Evolutionary conservation across 2,329 filamentous ascomycete genomes (phyloP).

Genomic region (Fusarium decemcellulare): DNA sequence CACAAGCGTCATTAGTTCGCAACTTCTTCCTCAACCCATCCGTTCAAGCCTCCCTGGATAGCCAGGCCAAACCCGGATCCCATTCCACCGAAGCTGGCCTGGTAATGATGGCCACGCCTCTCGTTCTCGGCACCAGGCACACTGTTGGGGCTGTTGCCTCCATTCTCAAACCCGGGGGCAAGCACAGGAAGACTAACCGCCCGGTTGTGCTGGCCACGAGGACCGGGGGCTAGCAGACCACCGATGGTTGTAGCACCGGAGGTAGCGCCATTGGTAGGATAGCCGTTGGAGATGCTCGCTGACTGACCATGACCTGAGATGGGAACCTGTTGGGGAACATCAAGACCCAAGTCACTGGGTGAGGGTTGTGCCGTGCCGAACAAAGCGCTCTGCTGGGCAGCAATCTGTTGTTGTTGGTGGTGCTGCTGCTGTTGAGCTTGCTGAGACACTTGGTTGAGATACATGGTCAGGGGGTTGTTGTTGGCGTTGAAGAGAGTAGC

Average conservation of each 20-base stretch:
- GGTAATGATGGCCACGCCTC: slow-evolving; percentile 76
- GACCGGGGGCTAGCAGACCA: slow-evolving; percentile 80
- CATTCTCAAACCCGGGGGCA: slow-evolving; percentile 74
- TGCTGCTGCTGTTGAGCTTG: slow-evolving; percentile 82
- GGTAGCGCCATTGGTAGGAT: slow-evolving; percentile 64
- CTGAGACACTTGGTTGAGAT: slow-evolving; percentile 85
- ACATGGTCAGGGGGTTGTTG: slow-evolving; percentile 94
- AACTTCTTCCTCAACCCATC: slow-evolving; percentile 78
- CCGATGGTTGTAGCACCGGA: slow-evolving; percentile 79
- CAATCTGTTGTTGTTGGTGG: slow-evolving; percentile 79
- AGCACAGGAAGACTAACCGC: slow-evolving; percentile 89
- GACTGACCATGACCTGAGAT: slow-evolving; percentile 76
- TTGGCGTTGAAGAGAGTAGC: slow-evolving; percentile 84
- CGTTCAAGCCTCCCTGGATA: slow-evolving; percentile 75
- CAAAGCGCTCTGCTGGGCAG: slow-evolving; percentile 83
- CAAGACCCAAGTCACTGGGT: slow-evolving; percentile 69
- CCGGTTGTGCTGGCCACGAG: slow-evolving; percentile 77
- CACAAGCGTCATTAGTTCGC: slow-evolving; percentile 62
- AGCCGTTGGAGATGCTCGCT: slow-evolving; percentile 76
- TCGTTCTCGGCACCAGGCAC: slow-evolving; percentile 64
- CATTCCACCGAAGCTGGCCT: slow-evolving; percentile 73
- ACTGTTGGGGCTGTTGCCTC: slow-evolving; percentile 66
- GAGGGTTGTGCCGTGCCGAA: slow-evolving; percentile 80
- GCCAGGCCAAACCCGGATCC: slow-evolving; percentile 72
- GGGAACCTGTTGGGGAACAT: slow-evolving; percentile 73